These are phyloP conservation scores for Ilyonectria robusta DNA, from an alignment of 2,329 filamentous ascomycete genomes.

Conservation along the genomic window DNA sequence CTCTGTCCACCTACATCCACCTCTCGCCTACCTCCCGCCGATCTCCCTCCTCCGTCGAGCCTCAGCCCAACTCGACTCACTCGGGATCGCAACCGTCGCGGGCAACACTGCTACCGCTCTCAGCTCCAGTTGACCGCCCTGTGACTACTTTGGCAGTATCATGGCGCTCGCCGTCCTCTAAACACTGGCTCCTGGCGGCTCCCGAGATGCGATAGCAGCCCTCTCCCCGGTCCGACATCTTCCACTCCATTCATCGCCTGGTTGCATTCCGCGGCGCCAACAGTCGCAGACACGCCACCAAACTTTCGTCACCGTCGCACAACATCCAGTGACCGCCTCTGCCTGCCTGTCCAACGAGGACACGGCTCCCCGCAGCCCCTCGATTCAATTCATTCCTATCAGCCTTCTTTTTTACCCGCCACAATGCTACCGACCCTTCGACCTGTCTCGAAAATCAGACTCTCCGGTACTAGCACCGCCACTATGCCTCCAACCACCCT, in stretches of 20 bases:
- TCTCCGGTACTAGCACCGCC: slow-evolving; percentile 42
- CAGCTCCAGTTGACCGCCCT: slow-evolving; percentile 12
- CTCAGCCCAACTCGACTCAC: slow-evolving; percentile 30
- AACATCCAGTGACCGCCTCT: slow-evolving; percentile 10
- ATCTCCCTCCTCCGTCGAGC: slow-evolving; percentile 22
- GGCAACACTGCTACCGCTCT: slow-evolving; percentile 7
- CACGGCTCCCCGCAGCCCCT: slow-evolving; percentile 34
- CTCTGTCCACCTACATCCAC: slow-evolving; percentile 38
- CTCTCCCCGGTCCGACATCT: slow-evolving; percentile 35
- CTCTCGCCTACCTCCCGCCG: slow-evolving; percentile 42
- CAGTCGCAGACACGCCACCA: slow-evolving; percentile 31
- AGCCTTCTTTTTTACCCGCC: slow-evolving; percentile 26
- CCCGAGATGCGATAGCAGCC: slow-evolving; percentile 45
- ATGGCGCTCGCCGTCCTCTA: slow-evolving; percentile 44
- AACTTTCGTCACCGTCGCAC: slow-evolving; percentile 27
- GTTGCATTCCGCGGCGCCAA: slow-evolving; percentile 33
- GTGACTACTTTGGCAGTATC: slow-evolving; percentile 31
- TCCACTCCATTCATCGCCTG: slow-evolving; percentile 42
- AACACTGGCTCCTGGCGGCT: slow-evolving; percentile 42
- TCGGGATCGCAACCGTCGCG: slow-evolving; percentile 6
- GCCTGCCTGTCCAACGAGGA: slow-evolving; percentile 28
- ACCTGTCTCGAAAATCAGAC: slow-evolving; percentile 43
- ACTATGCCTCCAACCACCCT: slow-evolving; percentile 50
- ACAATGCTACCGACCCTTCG: slow-evolving; percentile 44
- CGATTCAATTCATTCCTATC: slow-evolving; percentile 19